Percentiles rank a stretch among this genome's conserved stretches.
phyloP scores from a whole-genome alignment of 139 green algal species.

The Chlorella sp. region DNA sequence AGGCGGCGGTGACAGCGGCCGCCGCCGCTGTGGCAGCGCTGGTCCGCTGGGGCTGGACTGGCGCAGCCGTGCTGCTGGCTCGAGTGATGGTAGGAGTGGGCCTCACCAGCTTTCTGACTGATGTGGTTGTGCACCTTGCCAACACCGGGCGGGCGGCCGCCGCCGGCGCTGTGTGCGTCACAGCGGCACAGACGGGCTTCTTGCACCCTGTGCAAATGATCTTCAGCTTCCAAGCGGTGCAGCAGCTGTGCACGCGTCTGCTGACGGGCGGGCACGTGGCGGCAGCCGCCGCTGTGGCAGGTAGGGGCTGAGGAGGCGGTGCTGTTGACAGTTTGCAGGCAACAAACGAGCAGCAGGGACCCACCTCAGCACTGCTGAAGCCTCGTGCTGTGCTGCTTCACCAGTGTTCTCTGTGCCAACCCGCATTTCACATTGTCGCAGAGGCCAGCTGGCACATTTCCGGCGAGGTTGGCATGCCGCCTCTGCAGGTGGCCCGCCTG shows the following conservation, averaged over 20 bases:
- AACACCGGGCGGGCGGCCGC: neutral
- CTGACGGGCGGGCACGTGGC: neutral
- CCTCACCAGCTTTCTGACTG: neutral
- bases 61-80: neutral
- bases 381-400: neutral
- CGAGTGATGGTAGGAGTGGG: neutral
- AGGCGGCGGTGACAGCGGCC: neutral
- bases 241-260: neutral
- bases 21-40: neutral
- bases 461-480: neutral
- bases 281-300: neutral
- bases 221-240: neutral
- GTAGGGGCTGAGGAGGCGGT: neutral
- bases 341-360: no score
- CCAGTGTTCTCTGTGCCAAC: neutral
- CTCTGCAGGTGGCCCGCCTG: neutral
- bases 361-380: no score
- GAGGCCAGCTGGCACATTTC: constrained; percentile 13
- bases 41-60: neutral
- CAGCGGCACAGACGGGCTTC: neutral
- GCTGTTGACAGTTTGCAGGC: no score
- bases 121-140: neutral
- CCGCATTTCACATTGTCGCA: neutral
- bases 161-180: neutral
- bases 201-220: neutral